phyloP scores from a whole-genome alignment of 1,139 yeast genomes.

The Kodamaea arcana region DNA sequence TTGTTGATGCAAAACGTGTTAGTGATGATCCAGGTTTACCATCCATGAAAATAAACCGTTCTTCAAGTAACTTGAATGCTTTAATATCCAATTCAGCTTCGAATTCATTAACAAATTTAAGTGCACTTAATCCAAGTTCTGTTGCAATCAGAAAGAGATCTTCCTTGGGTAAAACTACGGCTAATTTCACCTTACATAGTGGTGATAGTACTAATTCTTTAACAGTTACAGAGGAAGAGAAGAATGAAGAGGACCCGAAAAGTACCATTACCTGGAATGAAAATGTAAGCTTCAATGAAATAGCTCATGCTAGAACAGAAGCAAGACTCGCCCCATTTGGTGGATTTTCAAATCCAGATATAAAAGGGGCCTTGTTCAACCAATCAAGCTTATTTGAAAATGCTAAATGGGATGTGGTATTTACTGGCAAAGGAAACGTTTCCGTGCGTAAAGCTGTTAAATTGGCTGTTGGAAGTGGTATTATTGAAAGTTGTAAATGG shows the following conservation, averaged over 20 bases:
- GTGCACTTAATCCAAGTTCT: constrained; percentile 6
- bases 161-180: constrained; percentile 18
- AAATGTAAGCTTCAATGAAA: constrained; percentile 22
- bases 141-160: constrained; percentile 11
- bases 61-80: constrained; percentile 26
- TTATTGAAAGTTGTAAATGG: constrained; percentile 58
- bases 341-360: constrained; percentile 60
- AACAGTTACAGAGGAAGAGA: constrained; percentile 29
- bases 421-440: constrained; percentile 77
- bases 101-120: constrained; percentile 13
- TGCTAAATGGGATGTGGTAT: constrained; percentile 73
- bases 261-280: constrained; percentile 8
- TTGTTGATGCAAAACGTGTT: constrained; percentile 33
- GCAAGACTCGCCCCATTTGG: constrained; percentile 64
- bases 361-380: constrained; percentile 37
- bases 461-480: constrained; percentile 49
- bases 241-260: constrained; percentile 8
- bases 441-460: constrained; percentile 84
- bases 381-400: constrained; percentile 58
- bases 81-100: constrained; percentile 7
- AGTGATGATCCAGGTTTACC: constrained; percentile 34
- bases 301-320: constrained; percentile 28
- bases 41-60: constrained; percentile 40
- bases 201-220: constrained; percentile 31
- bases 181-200: constrained; percentile 23